Conservation (phyloP, 2,329 filamentous ascomycete species). For the Sclerotinia trifoliorum region DNA sequence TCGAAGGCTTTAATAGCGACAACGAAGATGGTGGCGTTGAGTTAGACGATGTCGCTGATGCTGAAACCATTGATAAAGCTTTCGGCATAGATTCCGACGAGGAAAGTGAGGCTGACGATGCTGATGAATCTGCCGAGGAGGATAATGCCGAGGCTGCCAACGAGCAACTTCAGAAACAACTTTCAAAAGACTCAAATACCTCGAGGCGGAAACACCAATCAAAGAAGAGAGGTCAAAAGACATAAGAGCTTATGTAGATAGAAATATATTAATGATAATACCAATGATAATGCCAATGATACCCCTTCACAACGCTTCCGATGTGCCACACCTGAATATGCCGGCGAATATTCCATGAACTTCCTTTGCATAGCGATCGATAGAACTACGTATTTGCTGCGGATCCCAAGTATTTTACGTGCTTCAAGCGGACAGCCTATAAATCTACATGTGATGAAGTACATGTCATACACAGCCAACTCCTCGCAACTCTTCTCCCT, state of each 20-base stretch:
- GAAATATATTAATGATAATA: slow-evolving; percentile 17
- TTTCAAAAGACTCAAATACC: slow-evolving; percentile 30
- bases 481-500: not conserved
- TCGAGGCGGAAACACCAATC: slow-evolving; percentile 28
- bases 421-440: no score
- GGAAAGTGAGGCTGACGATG: slow-evolving; percentile 44
- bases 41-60: slow-evolving; percentile 34
- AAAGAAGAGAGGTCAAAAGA: slow-evolving; percentile 40
- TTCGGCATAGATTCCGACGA: slow-evolving; percentile 41
- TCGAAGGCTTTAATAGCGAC: slow-evolving; percentile 51
- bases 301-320: not conserved
- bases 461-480: not conserved
- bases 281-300: slow-evolving; percentile 17
- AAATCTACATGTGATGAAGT: not conserved
- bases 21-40: slow-evolving; percentile 42
- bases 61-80: slow-evolving; percentile 37
- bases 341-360: no score
- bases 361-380: not conserved
- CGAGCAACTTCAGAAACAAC: slow-evolving; percentile 38
- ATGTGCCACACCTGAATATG: no score
- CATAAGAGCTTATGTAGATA: not conserved
- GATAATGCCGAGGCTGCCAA: slow-evolving; percentile 36
- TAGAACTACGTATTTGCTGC: not conserved
- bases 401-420: no score
- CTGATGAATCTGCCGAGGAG: slow-evolving; percentile 33